Percentiles rank a stretch among this genome's conserved stretches.
These are phyloP conservation scores for Penicillium vulpinum DNA, from an alignment of 2,329 filamentous ascomycete species.

Conservation along the genomic window DNA sequence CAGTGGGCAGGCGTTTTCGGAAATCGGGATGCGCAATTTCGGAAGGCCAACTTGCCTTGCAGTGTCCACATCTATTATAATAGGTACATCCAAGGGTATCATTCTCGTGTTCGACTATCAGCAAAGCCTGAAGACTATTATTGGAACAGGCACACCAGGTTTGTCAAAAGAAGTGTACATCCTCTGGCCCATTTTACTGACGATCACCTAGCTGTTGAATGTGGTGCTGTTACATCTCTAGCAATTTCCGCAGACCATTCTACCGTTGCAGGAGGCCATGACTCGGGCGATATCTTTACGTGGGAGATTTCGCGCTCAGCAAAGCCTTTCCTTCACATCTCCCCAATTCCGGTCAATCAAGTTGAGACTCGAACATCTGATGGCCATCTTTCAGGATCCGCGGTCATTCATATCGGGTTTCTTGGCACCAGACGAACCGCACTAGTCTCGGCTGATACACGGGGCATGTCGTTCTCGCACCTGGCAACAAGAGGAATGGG, in stretches of 20 bases:
- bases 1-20: slow-evolving; percentile 85
- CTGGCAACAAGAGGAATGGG: slow-evolving; percentile 89
- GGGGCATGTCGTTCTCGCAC: slow-evolving; percentile 97
- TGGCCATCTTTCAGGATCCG: slow-evolving; percentile 75
- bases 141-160: slow-evolving; percentile 91
- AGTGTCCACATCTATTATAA: slow-evolving; percentile 81
- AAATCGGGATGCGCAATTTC: slow-evolving; percentile 88
- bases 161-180: slow-evolving; percentile 26
- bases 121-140: slow-evolving; percentile 89
- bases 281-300: slow-evolving; percentile 88
- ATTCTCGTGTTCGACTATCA: slow-evolving; percentile 97
- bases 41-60: slow-evolving; percentile 86
- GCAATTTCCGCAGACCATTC: slow-evolving; percentile 92
- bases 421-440: slow-evolving; percentile 91
- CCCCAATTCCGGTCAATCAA: slow-evolving; percentile 68
- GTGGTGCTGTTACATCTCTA: slow-evolving; percentile 80
- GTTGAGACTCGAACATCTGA: slow-evolving; percentile 68
- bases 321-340: slow-evolving; percentile 83
- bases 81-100: slow-evolving; percentile 92
- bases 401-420: slow-evolving; percentile 90
- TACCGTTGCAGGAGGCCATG: slow-evolving; percentile 86
- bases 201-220: slow-evolving; percentile 70
- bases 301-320: slow-evolving; percentile 88
- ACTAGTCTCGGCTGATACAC: slow-evolving; percentile 89
- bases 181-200: slow-evolving; percentile 4